A percentile compares a stretch with the other conserved stretches of the same genome.
These are phyloP conservation scores for Erodium texanum DNA, from an alignment of 441 rosid genomes.

Conservation along the genomic window DNA sequence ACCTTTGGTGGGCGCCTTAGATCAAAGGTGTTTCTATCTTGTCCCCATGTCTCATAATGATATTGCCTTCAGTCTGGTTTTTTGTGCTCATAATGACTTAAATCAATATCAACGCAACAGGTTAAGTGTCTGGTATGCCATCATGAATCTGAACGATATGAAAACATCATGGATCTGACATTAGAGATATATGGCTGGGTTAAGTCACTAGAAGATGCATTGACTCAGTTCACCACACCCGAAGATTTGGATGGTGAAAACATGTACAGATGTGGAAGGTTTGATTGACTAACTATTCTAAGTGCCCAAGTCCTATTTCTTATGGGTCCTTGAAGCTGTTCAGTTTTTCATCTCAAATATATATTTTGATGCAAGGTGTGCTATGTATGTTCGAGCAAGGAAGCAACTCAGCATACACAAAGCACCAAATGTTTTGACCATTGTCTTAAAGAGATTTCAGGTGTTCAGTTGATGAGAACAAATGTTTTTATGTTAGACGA, in stretches of 20 bases:
- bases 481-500: not conserved
- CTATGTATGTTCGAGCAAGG: conserved; percentile 65
- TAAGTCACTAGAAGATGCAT: conserved; percentile 70
- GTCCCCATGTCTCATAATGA: no score
- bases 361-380: conserved; percentile 38
- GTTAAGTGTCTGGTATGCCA: conserved; percentile 71
- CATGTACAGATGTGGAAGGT: conserved; percentile 90
- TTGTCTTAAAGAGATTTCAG: conserved; percentile 86
- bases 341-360: not conserved
- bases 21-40: conserved; percentile 45
- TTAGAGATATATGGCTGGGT: conserved; percentile 81
- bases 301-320: not conserved
- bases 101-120: conserved; percentile 27
- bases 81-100: not conserved
- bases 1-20: conserved; percentile 73
- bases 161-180: conserved; percentile 81
- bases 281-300: conserved; percentile 16
- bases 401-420: conserved; percentile 77
- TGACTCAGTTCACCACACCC: conserved; percentile 69
- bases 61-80: not conserved
- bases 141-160: conserved; percentile 74
- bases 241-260: conserved; percentile 88
- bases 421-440: conserved; percentile 82
- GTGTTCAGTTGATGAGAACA: conserved; percentile 35
- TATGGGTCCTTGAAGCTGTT: not conserved